Percentiles rank a stretch among this genome's conserved stretches.
phyloP scores from a whole-genome alignment of 106 monocot genomes.

The Allium cepa region DNA sequence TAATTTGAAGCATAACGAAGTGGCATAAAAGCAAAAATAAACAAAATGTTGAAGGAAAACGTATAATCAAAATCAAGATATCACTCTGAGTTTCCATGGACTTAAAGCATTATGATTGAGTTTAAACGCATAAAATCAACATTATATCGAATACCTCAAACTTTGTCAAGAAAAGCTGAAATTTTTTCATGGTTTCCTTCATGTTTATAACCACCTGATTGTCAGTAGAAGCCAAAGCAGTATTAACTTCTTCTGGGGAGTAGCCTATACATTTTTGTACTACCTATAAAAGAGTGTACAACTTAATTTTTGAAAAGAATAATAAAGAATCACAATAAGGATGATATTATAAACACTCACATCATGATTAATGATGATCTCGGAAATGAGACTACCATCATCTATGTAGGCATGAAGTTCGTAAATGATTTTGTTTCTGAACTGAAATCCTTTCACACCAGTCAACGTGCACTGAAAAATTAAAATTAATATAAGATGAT shows the following conservation, averaged over 20 bases:
- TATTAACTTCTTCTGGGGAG: conserved; percentile 56
- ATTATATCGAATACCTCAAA: conserved; percentile 56
- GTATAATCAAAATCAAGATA: too few species aligned
- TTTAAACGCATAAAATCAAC: too few species aligned
- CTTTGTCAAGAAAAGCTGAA: conserved; percentile 67
- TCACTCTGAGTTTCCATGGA: too few species aligned
- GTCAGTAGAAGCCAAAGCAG: conserved; percentile 62
- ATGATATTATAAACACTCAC: conserved; percentile 28
- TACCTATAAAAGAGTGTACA: conserved; percentile 33
- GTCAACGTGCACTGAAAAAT: conserved; percentile 75
- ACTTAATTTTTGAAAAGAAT: not conserved
- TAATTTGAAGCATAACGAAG: too few species aligned
- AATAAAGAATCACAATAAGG: not conserved
- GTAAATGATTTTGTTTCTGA: conserved; percentile 41
- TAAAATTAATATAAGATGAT: not conserved
- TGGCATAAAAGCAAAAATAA: too few species aligned
- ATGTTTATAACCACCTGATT: conserved; percentile 41
- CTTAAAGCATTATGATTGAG: too few species aligned
- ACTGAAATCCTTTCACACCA: conserved; percentile 71
- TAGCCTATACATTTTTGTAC: conserved; percentile 64
- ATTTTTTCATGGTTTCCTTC: conserved; percentile 63
- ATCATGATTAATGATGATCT: conserved; percentile 66
- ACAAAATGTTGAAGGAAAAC: too few species aligned
- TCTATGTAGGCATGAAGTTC: conserved; percentile 81
- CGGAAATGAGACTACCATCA: conserved; percentile 92